Base-by-base conservation (phyloP, 23 red algal species). In the Gracilaria gracilis region DNA sequence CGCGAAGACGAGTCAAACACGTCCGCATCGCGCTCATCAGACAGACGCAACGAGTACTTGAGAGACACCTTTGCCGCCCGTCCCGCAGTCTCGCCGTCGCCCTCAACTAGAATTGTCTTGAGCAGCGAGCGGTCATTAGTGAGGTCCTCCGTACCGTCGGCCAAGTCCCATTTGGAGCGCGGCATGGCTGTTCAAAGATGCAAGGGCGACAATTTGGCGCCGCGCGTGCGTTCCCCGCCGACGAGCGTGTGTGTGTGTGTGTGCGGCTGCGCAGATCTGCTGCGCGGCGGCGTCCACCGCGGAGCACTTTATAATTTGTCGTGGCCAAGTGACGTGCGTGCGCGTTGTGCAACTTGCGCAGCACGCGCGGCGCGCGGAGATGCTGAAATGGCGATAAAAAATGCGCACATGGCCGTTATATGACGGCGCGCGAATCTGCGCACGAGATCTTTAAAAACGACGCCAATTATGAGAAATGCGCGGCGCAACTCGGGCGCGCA, bases 51-150 rank as follows among this genome's bases (percentile, higher is more conserved):
- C 8, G 78, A 49, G 64, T 84, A 92, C 49, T 65, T 64, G 42
- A 92, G 39, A n/a, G 62, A 20, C 6, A 92, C 89, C 66, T 92
- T 92, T 7, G 89, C 89, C 17, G 58, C 64, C 19, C 89, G 89
- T 0, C 89, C 89, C 2, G 67, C 89, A 14, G 33, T 34, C 4
- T 83, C 62, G 57, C 89, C 89, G 47, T 71, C 54, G 25, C 89
- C 89, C 27, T 71, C 57, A 28, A 76, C 67, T 7, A 84, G 67
- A 53, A 92, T 73, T 31, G 29, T 75, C 67, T 92, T 92, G 47
- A 55, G 49, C 29, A 92, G 36, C 38, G 44, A 44, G 79, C 79
- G 65, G 70, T 92, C 77, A 19, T 27, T 19, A 21, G 89, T 78
- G 47, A 92, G 74, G 53, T 39, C 53, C 86, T 80, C 72, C 39